Evolutionary conservation across 139 green algal genomes (phyloP).

Genomic region (Eudorina sp.): DNA sequence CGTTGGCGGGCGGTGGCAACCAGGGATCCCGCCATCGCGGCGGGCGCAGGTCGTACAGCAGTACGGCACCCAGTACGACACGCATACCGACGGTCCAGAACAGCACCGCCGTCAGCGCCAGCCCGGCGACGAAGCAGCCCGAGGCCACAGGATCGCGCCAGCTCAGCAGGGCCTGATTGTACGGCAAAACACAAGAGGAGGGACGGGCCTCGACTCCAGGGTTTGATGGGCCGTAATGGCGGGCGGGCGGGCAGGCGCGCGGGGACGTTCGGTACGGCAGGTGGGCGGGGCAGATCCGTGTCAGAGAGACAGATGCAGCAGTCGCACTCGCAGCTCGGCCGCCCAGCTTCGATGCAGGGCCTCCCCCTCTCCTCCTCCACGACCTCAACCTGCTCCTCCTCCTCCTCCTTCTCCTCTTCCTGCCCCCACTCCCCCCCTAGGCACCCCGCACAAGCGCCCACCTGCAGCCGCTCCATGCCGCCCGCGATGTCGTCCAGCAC

Average conservation of each 20-base stretch:
- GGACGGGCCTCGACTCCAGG: too few relatives aligned
- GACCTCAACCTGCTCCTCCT: too few relatives aligned
- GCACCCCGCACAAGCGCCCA: background rate
- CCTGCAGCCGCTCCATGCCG: conserved; percentile 48
- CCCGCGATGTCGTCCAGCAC: conserved; percentile 55
- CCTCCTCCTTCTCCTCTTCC: too few relatives aligned
- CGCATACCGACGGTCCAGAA: conserved; percentile 42
- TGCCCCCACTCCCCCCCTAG: background rate
- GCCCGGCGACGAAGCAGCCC: background rate
- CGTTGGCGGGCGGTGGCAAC: conserved; percentile 38
- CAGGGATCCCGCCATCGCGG: conserved; percentile 53
- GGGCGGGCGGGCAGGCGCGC: too few relatives aligned
- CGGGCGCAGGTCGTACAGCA: conserved; percentile 63
- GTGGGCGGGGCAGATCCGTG: too few relatives aligned
- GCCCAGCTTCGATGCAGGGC: too few relatives aligned
- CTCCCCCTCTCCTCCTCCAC: too few relatives aligned
- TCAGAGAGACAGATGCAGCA: too few relatives aligned
- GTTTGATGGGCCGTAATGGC: too few relatives aligned
- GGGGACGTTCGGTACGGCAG: too few relatives aligned
- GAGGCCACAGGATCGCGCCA: conserved; percentile 56
- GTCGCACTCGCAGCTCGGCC: too few relatives aligned
- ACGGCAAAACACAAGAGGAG: too few relatives aligned
- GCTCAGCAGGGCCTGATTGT: conserved; percentile 17
- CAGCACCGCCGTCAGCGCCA: background rate
- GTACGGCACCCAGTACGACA: conserved; percentile 37